Evolutionary conservation across 2,329 filamentous ascomycete genomes (phyloP), one percentile per base, ranked within the genome.

Genomic region (Moelleriella libera): DNA sequence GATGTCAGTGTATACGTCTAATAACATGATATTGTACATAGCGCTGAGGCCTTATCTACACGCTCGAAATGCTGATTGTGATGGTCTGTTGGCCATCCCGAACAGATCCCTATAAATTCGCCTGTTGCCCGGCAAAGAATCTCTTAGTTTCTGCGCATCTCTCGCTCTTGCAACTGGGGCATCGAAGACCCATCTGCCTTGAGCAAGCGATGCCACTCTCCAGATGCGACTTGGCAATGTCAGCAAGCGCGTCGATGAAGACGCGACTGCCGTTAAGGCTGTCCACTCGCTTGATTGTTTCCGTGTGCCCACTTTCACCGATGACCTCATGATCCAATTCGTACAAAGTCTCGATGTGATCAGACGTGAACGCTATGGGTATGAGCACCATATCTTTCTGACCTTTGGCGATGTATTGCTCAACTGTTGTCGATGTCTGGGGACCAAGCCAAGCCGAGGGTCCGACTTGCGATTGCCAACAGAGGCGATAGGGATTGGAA

Each of bases 401-500:
- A 1, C 90, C 92, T 65, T 92, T 88, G 60, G 85, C 80, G 54
- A 97, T 81, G 61, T 96, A 94, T 50, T 88, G 76, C 60, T 89
- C 81, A 9, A 98, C 92, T 0, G 89, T 90, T 54, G 83, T 80
- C 50, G 83, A 82, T 0, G 92, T 98, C 65, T 98, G 92, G 9
- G 92, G 89, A 28, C 92, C 92, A 7, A 98, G 74, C 92, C 92
- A 98, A 21, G 92, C 85, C 30, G 83, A 87, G 0, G 94, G 92
- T 6, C 94, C 92, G 52, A 98, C 92, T 67, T 98, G 92, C 5
- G 89, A 96, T 65, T 98, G 92, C 92, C 92, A 98, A 59, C 89
- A 92, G 14, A 98, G 74, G 47, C 92, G 82, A 67, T 96, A 97
- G 5, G 85, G 87, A 67, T 98, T 92, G 51, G 80, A 83, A 66